Evolutionary conservation across 2,329 filamentous ascomycete genomes (phyloP), one percentile per base, ranked within the genome.

Genomic region (Colletotrichum phormii): DNA sequence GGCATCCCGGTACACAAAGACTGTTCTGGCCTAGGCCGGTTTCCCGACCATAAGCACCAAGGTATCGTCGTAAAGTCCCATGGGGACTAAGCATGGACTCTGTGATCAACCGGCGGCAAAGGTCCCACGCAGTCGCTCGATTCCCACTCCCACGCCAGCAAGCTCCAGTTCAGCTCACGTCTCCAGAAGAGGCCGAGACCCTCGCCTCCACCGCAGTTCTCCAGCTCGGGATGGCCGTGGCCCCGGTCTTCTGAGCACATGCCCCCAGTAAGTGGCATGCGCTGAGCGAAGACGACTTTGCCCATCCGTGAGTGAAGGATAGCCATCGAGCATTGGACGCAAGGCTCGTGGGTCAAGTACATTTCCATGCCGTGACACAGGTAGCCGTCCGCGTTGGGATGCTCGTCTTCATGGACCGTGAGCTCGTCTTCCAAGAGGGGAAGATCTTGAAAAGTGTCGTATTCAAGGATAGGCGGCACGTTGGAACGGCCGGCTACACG

Each of bases 321-420:
- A 1, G 94, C 97, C 97, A 98, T 98, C 46, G 94, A 95, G 83
- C 97, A 99, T 90, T 97, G 97, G 73, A 97, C 90, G 80, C 97
- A 99, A 5, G 97, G 97, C 83, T 99, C 97, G 79, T 98, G 95
- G 2, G 95, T 98, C 73, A 97, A 87, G 84, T 98, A 98, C 69
- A 99, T 89, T 82, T 98, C 96, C 35, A 99, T 89, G 67, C 95
- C 94, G 76, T 97, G 95, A 83, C 96, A 98, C 24, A 99, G 90
- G 81, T 99, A 99, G 65, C 96, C 96, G 76, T 95, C 94, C 37
- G 90, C 89, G 75, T 87, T 89, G 53, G 89, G 89, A 78, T 92
- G 93, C 77, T 92, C 91, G 77, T 89, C 84, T 61, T 87, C 85
- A 78, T 91, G 94, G 74, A 92, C 89, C 67, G 84, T 80, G 74